phyloP scores from a whole-genome alignment of 768 basidiomycete species.

The Coprinellus micaceus region DNA sequence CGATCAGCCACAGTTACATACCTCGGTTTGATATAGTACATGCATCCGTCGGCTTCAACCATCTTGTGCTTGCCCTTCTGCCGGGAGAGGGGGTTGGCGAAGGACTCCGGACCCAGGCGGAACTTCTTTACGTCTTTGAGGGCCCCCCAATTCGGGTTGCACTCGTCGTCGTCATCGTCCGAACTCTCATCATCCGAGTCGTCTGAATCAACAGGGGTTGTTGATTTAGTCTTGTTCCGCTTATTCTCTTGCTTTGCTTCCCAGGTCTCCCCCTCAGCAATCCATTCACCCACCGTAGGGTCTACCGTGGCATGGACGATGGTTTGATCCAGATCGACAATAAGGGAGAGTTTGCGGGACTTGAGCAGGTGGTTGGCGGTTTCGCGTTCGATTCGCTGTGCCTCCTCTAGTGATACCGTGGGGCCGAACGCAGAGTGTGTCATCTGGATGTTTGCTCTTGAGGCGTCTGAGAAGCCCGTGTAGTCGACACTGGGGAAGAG shows the following conservation, averaged over 20 bases:
- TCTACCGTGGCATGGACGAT: conserved; percentile 98
- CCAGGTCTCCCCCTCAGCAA: conserved; percentile 79
- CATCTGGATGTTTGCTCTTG: conserved; percentile 88
- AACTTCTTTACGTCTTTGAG: conserved; percentile 90
- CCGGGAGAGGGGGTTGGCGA: conserved; percentile 39
- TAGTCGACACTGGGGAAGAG: conserved; percentile 69
- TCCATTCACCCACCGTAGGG: conserved; percentile 98
- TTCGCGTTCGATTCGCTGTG: conserved; percentile 81
- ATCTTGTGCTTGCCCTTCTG: conserved; percentile 58
- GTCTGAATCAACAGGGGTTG: conserved; percentile 27
- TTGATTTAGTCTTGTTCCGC: conserved; percentile 23
- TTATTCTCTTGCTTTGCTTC: conserved; percentile 54
- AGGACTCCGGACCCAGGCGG: conserved; percentile 79
- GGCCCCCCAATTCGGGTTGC: conserved; percentile 92
- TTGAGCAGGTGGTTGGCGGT: conserved; percentile 75
- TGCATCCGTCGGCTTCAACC: conserved; percentile 77
- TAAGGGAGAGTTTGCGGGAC: conserved; percentile 80
- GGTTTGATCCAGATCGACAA: conserved; percentile 98
- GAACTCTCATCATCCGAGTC: conserved; percentile 39
- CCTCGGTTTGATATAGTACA: conserved; percentile 99
- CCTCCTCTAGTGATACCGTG: conserved; percentile 89
- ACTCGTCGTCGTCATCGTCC: conserved; percentile 52
- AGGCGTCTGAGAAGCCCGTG: conserved; percentile 81
- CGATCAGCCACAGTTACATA: conserved; percentile 35
- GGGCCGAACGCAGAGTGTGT: conserved; percentile 90